A percentile compares a stretch with the other conserved stretches of the same genome.
Evolutionary conservation across 2,329 filamentous ascomycete genomes (phyloP).

Genomic region (Bipolaris cookei): DNA sequence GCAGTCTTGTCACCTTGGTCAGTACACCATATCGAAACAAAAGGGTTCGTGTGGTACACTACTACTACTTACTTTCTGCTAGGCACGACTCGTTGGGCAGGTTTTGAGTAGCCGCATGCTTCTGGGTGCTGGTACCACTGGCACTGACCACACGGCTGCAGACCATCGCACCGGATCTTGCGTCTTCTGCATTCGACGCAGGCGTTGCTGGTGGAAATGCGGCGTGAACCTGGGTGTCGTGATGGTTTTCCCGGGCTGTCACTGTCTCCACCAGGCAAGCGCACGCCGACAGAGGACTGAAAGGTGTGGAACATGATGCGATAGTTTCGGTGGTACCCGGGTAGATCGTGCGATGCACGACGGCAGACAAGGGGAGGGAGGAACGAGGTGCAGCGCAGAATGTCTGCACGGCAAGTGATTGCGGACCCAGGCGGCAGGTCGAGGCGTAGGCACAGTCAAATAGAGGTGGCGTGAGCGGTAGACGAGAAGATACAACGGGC

Average conservation of each 20-base stretch:
- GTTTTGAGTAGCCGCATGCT: conserved; percentile 80
- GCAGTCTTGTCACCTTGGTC: conserved; percentile 61
- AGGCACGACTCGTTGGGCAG: conserved; percentile 75
- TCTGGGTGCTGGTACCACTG: conserved; percentile 81
- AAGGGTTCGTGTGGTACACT: neutral
- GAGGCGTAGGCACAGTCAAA: conserved; percentile 16
- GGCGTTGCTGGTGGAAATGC: conserved; percentile 63
- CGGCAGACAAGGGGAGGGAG: conserved; percentile 4
- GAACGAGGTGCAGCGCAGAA: neutral
- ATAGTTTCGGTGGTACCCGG: conserved; percentile 3
- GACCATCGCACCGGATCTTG: conserved; percentile 84
- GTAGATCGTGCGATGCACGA: conserved; percentile 3
- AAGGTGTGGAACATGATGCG: conserved; percentile 56
- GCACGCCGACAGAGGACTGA: conserved; percentile 46
- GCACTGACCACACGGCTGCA: conserved; percentile 82
- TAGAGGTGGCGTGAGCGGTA: neutral
- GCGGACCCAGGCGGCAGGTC: conserved; percentile 16
- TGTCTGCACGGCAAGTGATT: conserved; percentile 12
- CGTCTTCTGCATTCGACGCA: conserved; percentile 79
- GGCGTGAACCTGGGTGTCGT: conserved; percentile 48
- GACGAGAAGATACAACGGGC: conserved; percentile 7
- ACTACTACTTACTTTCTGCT: conserved; percentile 70
- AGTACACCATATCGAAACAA: conserved; percentile 50
- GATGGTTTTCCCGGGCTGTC: conserved; percentile 46
- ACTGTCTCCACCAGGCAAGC: conserved; percentile 42